Percentiles rank a stretch among this genome's conserved stretches.
These are phyloP conservation scores for Malus sieversii DNA, from an alignment of 306 rosid species.

Conservation along the genomic window DNA sequence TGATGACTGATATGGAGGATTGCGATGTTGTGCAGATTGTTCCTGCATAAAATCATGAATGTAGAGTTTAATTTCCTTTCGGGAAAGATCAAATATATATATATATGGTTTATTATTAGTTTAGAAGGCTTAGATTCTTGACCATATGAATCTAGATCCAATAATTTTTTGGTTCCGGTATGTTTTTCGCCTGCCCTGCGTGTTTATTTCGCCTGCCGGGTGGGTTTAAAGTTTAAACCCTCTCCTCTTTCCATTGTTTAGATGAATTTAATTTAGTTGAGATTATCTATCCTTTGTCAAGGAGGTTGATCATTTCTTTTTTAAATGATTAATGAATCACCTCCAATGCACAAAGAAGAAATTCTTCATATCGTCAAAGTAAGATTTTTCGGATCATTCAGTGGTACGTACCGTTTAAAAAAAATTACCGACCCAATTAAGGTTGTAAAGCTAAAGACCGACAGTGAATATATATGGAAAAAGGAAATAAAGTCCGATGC, in stretches of 20 bases:
- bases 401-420: no score
- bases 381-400: no score
- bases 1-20: conserved; percentile 23
- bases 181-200: neutral
- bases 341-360: no score
- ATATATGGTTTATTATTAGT: neutral
- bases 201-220: neutral
- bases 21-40: neutral
- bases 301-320: no score
- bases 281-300: no score
- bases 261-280: no score
- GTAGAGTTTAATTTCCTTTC: conserved; percentile 29
- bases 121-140: neutral
- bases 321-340: no score
- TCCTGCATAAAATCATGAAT: neutral
- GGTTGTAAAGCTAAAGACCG: neutral
- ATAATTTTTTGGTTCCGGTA: neutral
- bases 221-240: no score
- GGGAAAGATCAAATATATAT: neutral
- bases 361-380: no score
- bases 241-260: no score
- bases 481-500: neutral
- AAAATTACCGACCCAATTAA: no score
- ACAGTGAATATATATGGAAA: neutral
- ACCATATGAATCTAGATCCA: neutral